These are phyloP conservation scores for Scedosporium aurantiacum DNA, from an alignment of 2,329 filamentous ascomycete species.

Conservation along the genomic window DNA sequence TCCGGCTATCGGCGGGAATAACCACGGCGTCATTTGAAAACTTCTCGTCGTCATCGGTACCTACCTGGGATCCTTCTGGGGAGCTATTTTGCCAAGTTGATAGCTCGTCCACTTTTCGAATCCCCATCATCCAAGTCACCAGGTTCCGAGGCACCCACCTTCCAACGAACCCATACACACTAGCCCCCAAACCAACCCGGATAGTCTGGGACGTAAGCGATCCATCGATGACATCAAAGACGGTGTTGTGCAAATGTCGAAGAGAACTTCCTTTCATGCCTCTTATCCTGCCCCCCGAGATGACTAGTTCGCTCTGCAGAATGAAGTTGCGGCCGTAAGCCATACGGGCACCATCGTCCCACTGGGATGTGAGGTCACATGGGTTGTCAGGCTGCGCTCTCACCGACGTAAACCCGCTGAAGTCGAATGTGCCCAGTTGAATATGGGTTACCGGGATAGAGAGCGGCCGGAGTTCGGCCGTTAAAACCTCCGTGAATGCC, in stretches of 20 bases:
- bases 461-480: slow-evolving; percentile 66
- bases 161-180: slow-evolving; percentile 77
- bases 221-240: slow-evolving; percentile 79
- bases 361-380: slow-evolving; percentile 39
- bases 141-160: slow-evolving; percentile 65
- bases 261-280: slow-evolving; percentile 60
- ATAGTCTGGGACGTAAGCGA: slow-evolving; percentile 51
- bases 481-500: slow-evolving; percentile 71
- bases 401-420: slow-evolving; percentile 50
- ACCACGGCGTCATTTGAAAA: slow-evolving; percentile 37
- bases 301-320: slow-evolving; percentile 41
- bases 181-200: slow-evolving; percentile 73
- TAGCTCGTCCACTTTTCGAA: slow-evolving; percentile 50
- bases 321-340: slow-evolving; percentile 54
- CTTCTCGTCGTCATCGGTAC: slow-evolving; percentile 23
- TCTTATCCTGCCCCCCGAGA: slow-evolving; percentile 44
- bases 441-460: slow-evolving; percentile 74
- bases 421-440: slow-evolving; percentile 85
- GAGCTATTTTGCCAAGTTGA: slow-evolving; percentile 39
- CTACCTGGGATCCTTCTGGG: slow-evolving; percentile 22
- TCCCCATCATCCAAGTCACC: slow-evolving; percentile 90
- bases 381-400: slow-evolving; percentile 14
- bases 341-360: slow-evolving; percentile 49
- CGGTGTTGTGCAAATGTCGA: slow-evolving; percentile 69
- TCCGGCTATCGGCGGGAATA: slow-evolving; percentile 26